These are phyloP conservation scores for Globisporangium paddicum DNA, from an alignment of 352 stramenopile genomes.

Conservation along the genomic window DNA sequence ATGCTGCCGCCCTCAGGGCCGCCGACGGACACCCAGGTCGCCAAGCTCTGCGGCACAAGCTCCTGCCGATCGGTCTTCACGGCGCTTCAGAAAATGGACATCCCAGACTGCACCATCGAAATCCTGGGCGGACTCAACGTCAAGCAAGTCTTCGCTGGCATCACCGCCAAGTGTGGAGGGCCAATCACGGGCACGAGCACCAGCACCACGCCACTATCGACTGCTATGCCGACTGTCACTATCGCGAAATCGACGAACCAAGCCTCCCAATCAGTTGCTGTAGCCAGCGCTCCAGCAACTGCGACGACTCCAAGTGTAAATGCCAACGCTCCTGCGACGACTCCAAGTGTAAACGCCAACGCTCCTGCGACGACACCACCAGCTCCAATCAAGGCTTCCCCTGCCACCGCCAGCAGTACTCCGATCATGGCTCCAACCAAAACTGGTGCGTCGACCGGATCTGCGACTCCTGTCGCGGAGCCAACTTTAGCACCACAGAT, in stretches of 20 bases:
- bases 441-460: not conserved
- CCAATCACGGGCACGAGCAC: not conserved
- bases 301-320: not conserved
- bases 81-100: constrained; percentile 27
- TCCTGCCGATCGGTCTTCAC: constrained; percentile 23
- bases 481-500: constrained; percentile 10
- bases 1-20: constrained; percentile 22
- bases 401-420: not conserved
- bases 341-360: not conserved
- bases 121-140: constrained; percentile 42
- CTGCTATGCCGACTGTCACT: constrained; percentile 8
- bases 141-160: constrained; percentile 24
- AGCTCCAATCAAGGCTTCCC: not conserved
- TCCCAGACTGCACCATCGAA: constrained; percentile 36
- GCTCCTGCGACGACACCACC: not conserved
- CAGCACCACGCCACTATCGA: not conserved
- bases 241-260: not conserved
- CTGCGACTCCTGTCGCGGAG: not conserved
- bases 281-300: too few species aligned
- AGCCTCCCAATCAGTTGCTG: not conserved
- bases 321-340: not conserved
- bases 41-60: constrained; percentile 22
- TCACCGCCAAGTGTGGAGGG: constrained; percentile 7
- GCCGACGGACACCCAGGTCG: constrained; percentile 26
- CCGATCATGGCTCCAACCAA: not conserved